phyloP scores from a whole-genome alignment of 202 grass and related monocot species.

The Tripidium arundinaceum region DNA sequence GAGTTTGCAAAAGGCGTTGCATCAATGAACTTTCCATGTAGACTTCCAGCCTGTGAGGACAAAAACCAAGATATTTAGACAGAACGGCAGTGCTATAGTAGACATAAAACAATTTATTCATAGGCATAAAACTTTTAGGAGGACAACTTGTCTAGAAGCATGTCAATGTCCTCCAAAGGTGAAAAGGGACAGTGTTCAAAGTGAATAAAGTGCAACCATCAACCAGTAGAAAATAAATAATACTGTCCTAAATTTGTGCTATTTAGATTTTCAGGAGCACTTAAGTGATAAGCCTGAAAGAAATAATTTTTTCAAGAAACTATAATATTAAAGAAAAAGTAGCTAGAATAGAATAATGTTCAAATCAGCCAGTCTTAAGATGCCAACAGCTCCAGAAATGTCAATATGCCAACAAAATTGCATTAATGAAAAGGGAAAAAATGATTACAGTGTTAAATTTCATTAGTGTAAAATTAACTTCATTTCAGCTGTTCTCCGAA shows the following conservation, averaged over 20 bases:
- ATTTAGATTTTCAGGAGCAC: neutral
- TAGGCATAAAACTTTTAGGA: neutral
- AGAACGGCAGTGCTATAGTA: too few species aligned
- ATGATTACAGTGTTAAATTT: neutral
- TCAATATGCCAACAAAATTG: conserved; percentile 5
- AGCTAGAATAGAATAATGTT: neutral
- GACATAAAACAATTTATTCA: neutral
- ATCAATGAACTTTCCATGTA: conserved; percentile 75
- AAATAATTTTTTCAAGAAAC: neutral
- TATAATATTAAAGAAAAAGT: conserved; percentile 21
- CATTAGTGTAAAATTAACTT: conserved; percentile 3
- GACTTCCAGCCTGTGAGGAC: conserved; percentile 66
- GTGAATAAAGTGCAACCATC: neutral
- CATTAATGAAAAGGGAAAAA: conserved; percentile 9
- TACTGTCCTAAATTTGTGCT: neutral
- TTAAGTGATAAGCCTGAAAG: conserved; percentile 4
- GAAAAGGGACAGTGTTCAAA: neutral
- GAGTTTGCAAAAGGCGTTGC: conserved; percentile 85
- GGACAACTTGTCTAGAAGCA: conserved; percentile 1
- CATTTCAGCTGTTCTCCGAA: neutral
- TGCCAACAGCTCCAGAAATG: neutral
- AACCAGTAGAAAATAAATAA: neutral
- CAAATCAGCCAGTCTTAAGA: conserved; percentile 12
- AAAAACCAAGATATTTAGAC: neutral
- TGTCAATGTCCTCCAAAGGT: neutral